phyloP scores from a whole-genome alignment of 768 basidiomycete genomes.

The Hydnum rufescens region DNA sequence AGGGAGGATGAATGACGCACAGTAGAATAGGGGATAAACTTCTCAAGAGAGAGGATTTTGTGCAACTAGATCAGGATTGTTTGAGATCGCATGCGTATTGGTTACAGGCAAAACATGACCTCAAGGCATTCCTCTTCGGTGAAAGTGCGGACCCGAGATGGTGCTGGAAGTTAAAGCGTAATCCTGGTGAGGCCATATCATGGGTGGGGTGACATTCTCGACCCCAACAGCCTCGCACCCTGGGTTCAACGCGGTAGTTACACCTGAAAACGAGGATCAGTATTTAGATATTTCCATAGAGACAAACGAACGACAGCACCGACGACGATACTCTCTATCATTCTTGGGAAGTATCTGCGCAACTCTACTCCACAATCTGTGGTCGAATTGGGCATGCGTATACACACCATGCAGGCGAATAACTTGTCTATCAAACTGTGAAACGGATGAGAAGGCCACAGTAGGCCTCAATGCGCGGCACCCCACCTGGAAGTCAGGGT shows the following conservation, averaged over 20 bases:
- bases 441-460: background rate
- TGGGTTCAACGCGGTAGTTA: background rate
- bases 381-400: conserved; percentile 27
- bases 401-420: conserved; percentile 28
- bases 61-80: background rate
- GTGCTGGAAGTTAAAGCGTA: background rate
- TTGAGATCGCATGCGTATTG: background rate
- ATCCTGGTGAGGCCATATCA: background rate
- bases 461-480: no score
- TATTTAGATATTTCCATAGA: background rate
- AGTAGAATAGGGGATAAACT: conserved; percentile 24
- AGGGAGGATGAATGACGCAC: background rate
- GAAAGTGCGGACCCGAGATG: background rate
- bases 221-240: background rate
- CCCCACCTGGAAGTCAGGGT: background rate
- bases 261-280: background rate
- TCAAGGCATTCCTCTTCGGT: conserved; percentile 1
- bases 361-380: conserved; percentile 28
- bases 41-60: conserved; percentile 20
- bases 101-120: background rate
- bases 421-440: background rate
- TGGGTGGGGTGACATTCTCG: background rate
- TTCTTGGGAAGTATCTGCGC: conserved; percentile 24
- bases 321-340: conserved; percentile 32
- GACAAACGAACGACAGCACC: conserved; percentile 16